Evolutionary conservation across 148 eudicot genomes (phyloP).

Genomic region (Amaranthus palmeri): DNA sequence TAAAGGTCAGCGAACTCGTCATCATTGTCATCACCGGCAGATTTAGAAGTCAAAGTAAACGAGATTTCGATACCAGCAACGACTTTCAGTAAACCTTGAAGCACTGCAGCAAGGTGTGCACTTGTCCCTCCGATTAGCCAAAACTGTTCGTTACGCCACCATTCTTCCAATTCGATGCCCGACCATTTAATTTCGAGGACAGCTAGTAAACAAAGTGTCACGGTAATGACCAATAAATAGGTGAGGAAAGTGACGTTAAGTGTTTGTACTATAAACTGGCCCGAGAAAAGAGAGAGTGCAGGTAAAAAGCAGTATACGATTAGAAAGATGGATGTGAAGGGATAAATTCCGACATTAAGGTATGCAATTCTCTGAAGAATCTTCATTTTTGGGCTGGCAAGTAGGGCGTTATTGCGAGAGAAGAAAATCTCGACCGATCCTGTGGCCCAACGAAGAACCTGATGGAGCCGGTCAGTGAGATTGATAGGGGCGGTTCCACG

Average conservation of each 20-base stretch:
- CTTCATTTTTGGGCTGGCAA: constrained; percentile 85
- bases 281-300: constrained; percentile 88
- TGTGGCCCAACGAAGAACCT: constrained; percentile 93
- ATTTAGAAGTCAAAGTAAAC: constrained; percentile 74
- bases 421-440: constrained; percentile 92
- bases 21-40: constrained; percentile 65
- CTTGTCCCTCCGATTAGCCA: constrained; percentile 96
- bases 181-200: constrained; percentile 90
- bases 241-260: constrained; percentile 73
- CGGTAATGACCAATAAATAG: constrained; percentile 60
- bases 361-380: constrained; percentile 75
- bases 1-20: constrained; percentile 89
- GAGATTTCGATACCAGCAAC: constrained; percentile 89
- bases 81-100: constrained; percentile 80
- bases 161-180: constrained; percentile 70
- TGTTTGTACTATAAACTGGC: constrained; percentile 84
- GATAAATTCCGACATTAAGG: constrained; percentile 89
- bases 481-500: constrained; percentile 94
- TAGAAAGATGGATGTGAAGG: constrained; percentile 80
- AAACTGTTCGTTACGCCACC: constrained; percentile 97
- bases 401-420: constrained; percentile 82
- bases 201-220: constrained; percentile 66
- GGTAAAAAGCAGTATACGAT: constrained; percentile 90
- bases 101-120: constrained; percentile 88
- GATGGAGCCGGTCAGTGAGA: constrained; percentile 89